A percentile compares a stretch with the other conserved stretches of the same genome.
Evolutionary conservation across 1,139 yeast species (phyloP).

Genomic region (Pichia inconspicua): DNA sequence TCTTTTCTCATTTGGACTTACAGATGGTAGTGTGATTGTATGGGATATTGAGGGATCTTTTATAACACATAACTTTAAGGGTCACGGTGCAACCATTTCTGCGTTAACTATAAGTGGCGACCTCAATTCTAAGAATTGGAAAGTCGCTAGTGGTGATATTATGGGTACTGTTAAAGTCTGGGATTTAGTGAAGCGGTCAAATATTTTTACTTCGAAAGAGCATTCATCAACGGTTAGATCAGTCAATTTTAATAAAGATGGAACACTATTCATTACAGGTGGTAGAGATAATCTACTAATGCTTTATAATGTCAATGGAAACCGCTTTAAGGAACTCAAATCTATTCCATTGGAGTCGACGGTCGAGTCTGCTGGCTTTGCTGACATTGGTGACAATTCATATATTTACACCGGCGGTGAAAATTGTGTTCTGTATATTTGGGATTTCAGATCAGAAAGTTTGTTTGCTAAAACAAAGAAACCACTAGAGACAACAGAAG

Average conservation of each 20-base stretch:
- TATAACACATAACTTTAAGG: constrained; percentile 82
- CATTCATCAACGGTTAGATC: constrained; percentile 88
- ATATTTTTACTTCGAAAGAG: constrained; percentile 53
- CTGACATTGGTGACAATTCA: constrained; percentile 31
- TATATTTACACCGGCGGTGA: constrained; percentile 76
- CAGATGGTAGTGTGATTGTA: constrained; percentile 87
- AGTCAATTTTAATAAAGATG: constrained; percentile 51
- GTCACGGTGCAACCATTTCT: constrained; percentile 91
- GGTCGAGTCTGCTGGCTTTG: constrained; percentile 74
- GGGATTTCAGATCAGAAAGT: constrained; percentile 40
- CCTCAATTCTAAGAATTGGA: constrained; percentile 65
- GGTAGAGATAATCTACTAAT: constrained; percentile 83
- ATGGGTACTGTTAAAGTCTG: constrained; percentile 82
- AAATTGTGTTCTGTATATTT: constrained; percentile 53
- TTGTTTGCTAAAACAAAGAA: constrained; percentile 40
- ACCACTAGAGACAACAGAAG: constrained; percentile 57
- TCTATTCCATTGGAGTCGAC: constrained; percentile 72
- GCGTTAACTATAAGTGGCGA: constrained; percentile 70
- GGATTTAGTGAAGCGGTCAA: constrained; percentile 80
- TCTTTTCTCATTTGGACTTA: constrained; percentile 86
- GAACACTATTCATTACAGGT: constrained; percentile 60
- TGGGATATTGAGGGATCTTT: constrained; percentile 89
- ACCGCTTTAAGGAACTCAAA: constrained; percentile 42
- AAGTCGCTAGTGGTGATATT: constrained; percentile 77
- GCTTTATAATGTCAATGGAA: constrained; percentile 39